Evolutionary conservation across 768 basidiomycete species (phyloP).

Genomic region (Pleurotus tuber-regium): DNA sequence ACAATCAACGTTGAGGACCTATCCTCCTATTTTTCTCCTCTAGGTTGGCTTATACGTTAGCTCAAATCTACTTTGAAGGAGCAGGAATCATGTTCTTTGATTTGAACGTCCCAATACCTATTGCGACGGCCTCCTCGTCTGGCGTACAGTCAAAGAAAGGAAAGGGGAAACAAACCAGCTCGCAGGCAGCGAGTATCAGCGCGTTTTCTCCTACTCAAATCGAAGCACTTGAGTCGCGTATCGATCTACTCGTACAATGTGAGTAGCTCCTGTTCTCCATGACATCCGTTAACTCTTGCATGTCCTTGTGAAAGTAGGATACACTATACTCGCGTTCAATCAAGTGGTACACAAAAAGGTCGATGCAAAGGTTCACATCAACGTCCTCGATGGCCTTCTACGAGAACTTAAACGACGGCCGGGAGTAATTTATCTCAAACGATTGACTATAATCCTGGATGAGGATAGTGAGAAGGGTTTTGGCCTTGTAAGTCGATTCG

Average conservation of each 20-base stretch:
- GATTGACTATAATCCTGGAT: constrained; percentile 78
- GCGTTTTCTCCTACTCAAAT: constrained; percentile 58
- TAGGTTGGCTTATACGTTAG: no score
- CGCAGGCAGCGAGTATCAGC: constrained; percentile 21
- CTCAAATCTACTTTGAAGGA: no score
- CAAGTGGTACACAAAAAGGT: constrained; percentile 70
- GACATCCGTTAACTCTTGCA: no score
- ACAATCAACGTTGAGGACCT: no score
- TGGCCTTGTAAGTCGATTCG: constrained; percentile 54
- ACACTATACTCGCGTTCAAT: constrained; percentile 75
- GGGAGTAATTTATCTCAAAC: constrained; percentile 66
- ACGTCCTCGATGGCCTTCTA: constrained; percentile 59
- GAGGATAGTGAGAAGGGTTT: constrained; percentile 87
- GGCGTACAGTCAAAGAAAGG: constrained; percentile 46
- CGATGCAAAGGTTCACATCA: constrained; percentile 69
- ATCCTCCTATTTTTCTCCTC: no score
- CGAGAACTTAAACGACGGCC: constrained; percentile 54
- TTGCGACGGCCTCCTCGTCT: constrained; percentile 23
- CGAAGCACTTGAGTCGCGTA: constrained; percentile 52
- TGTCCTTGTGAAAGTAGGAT: constrained; percentile 81
- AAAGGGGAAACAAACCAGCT: constrained; percentile 51
- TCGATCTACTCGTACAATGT: constrained; percentile 76
- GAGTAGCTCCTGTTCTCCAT: no score
- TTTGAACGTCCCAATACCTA: constrained; percentile 58
- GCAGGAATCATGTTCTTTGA: constrained; percentile 67